Conservation (phyloP, 2,329 filamentous ascomycete genomes). For the Pyrenophora teres region DNA sequence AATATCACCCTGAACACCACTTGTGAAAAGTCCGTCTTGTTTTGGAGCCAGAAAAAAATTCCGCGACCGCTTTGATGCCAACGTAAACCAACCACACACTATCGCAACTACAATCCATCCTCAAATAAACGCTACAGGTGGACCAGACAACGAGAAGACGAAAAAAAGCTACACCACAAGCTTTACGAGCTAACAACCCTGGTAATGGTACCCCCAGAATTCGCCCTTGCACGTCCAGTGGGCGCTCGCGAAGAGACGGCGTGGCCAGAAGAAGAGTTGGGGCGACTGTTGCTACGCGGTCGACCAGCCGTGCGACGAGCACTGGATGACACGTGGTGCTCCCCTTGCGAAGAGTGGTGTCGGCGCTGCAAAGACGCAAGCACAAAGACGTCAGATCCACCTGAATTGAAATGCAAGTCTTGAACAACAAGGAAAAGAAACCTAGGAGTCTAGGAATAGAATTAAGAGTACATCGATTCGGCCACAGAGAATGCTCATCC, state of each 20-base stretch:
- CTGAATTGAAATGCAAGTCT: slow-evolving; percentile 44
- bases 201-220: slow-evolving; percentile 39
- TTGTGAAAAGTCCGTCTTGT: slow-evolving; percentile 26
- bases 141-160: slow-evolving; percentile 2
- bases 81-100: slow-evolving; percentile 18
- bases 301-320: slow-evolving; percentile 43
- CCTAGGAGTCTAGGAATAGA: slow-evolving; percentile 47
- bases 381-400: slow-evolving; percentile 48
- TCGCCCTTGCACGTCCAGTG: slow-evolving; percentile 35
- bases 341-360: slow-evolving; percentile 45
- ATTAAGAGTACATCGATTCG: slow-evolving; percentile 51
- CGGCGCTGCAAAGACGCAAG: slow-evolving; percentile 46
- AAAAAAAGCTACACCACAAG: not conserved
- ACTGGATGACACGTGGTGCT: slow-evolving; percentile 38
- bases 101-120: slow-evolving; percentile 20
- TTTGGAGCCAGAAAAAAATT: slow-evolving; percentile 25
- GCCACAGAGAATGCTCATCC: slow-evolving; percentile 46
- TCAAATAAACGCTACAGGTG: slow-evolving; percentile 13
- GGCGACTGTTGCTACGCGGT: slow-evolving; percentile 48
- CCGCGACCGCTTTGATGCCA: slow-evolving; percentile 23
- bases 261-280: slow-evolving; percentile 43
- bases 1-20: slow-evolving; percentile 21
- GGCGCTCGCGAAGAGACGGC: slow-evolving; percentile 31
- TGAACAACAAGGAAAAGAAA: slow-evolving; percentile 36
- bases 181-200: slow-evolving; percentile 23